Conservation (phyloP, 2,329 filamentous ascomycete genomes). For the Trichoderma sp. region DNA sequence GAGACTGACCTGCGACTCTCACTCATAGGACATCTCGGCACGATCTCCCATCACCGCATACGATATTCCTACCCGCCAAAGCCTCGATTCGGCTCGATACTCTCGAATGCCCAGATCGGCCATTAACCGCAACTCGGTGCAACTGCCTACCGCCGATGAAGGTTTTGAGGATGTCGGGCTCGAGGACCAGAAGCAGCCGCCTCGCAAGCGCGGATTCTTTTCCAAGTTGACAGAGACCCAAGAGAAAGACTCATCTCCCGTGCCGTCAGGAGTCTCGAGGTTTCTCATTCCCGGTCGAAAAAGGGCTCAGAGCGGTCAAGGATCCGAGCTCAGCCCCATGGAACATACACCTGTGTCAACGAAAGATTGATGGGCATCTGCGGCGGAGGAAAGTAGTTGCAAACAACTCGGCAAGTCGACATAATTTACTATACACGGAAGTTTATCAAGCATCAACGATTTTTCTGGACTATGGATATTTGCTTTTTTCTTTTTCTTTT, state of each 20-base stretch:
- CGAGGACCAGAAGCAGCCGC: slow-evolving; percentile 65
- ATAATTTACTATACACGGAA: slow-evolving; percentile 18
- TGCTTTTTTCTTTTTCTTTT: neutral
- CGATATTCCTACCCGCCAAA: slow-evolving; percentile 69
- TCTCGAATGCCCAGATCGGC: slow-evolving; percentile 64
- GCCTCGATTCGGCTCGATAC: slow-evolving; percentile 73
- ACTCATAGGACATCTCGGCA: slow-evolving; percentile 79
- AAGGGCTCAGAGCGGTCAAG: slow-evolving; percentile 64
- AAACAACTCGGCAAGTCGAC: neutral
- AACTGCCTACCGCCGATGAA: slow-evolving; percentile 72
- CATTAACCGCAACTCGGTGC: slow-evolving; percentile 59
- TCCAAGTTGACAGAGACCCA: slow-evolving; percentile 68
- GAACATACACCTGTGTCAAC: slow-evolving; percentile 41
- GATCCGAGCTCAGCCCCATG: slow-evolving; percentile 70
- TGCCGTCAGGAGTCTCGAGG: slow-evolving; percentile 49
- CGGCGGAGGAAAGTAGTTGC: neutral
- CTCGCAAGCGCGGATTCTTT: slow-evolving; percentile 70
- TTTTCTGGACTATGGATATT: slow-evolving; percentile 18
- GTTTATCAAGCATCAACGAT: slow-evolving; percentile 15
- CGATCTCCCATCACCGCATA: slow-evolving; percentile 70
- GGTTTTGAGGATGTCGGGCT: slow-evolving; percentile 89
- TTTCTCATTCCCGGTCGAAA: slow-evolving; percentile 74
- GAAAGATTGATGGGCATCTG: slow-evolving; percentile 22
- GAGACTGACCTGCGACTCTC: slow-evolving; percentile 27
- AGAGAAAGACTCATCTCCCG: slow-evolving; percentile 31